Percentiles rank a stretch among this genome's conserved stretches.
Evolutionary conservation across 441 rosid species (phyloP).

Genomic region (Kokia cookei): DNA sequence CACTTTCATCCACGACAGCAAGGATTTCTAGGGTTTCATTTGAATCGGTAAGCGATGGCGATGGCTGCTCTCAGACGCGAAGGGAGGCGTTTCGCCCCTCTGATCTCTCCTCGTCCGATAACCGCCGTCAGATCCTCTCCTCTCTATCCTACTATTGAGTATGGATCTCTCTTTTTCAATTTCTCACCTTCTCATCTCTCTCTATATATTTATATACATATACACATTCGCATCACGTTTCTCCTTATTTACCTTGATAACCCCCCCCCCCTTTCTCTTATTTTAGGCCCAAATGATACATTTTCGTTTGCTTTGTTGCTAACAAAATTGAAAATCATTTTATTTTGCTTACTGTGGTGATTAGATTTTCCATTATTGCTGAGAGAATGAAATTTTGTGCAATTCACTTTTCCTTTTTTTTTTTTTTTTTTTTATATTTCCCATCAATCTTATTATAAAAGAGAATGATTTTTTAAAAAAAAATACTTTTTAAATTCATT

Average conservation of each 20-base stretch:
- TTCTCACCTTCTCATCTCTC: not conserved
- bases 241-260: not conserved
- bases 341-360: not conserved
- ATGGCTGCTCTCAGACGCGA: constrained; percentile 90
- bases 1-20: not conserved
- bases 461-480: too few species aligned
- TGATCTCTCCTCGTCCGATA: constrained; percentile 56
- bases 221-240: not conserved
- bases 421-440: not conserved
- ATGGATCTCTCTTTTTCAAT: constrained; percentile 16
- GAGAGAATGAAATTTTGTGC: not conserved
- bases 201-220: not conserved
- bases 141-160: constrained; percentile 38
- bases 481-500: not conserved
- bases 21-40: constrained; percentile 12
- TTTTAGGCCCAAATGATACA: not conserved
- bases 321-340: not conserved
- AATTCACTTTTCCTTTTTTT: not conserved
- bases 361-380: not conserved
- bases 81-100: constrained; percentile 75
- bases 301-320: not conserved
- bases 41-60: constrained; percentile 48
- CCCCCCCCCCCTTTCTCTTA: too few species aligned
- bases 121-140: constrained; percentile 52
- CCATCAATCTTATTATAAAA: not conserved